A percentile compares a stretch with the other conserved stretches of the same genome.
These are phyloP conservation scores for Backusella circina DNA, from an alignment of 192 early-diverging fungal species.

Conservation along the genomic window DNA sequence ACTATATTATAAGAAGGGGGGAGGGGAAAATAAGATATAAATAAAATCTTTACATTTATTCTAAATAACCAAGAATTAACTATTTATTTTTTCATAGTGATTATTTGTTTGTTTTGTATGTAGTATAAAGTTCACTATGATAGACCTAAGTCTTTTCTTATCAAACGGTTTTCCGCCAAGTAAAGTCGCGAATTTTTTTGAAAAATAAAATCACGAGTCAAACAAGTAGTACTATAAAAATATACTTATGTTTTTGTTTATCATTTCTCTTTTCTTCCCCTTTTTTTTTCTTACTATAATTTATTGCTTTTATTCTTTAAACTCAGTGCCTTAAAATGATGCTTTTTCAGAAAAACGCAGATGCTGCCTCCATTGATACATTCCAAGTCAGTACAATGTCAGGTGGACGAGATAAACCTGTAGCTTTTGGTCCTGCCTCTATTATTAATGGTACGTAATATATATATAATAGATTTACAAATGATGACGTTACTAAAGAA, in stretches of 20 bases:
- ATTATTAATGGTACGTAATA: slow-evolving; percentile 21
- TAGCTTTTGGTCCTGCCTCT: slow-evolving; percentile 28
- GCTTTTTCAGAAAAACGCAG: slow-evolving; percentile 12
- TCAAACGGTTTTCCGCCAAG: too few species aligned
- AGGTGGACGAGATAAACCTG: slow-evolving; percentile 8
- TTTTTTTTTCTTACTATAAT: neutral
- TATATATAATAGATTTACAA: neutral
- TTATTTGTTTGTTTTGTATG: too few species aligned
- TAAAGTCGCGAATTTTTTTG: too few species aligned
- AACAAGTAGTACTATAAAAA: neutral
- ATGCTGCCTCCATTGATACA: neutral
- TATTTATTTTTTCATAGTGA: too few species aligned
- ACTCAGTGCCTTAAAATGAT: neutral
- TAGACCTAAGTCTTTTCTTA: too few species aligned
- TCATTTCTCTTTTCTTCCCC: neutral
- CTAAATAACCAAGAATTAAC: too few species aligned
- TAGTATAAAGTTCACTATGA: too few species aligned
- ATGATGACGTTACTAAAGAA: neutral
- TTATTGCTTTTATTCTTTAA: neutral
- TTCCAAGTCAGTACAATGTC: slow-evolving; percentile 9
- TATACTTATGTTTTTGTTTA: neutral
- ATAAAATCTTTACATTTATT: too few species aligned
- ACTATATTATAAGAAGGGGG: too few species aligned
- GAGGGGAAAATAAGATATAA: too few species aligned
- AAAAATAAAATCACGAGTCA: neutral